phyloP scores from a whole-genome alignment of 2,329 filamentous ascomycete genomes.

The Fusarium armeniacum region DNA sequence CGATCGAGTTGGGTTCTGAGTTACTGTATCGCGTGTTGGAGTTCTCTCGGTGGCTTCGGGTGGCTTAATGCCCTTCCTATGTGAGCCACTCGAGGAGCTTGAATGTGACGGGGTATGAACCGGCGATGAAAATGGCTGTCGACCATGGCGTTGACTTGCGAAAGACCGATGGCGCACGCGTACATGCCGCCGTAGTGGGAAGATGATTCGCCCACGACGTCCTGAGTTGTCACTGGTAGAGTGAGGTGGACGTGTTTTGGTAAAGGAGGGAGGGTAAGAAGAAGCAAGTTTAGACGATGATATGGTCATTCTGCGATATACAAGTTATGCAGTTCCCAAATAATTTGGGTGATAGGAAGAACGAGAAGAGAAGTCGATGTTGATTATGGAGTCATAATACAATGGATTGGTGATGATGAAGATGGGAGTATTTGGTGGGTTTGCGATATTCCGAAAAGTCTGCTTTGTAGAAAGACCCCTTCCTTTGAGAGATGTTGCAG shows the following conservation, averaged over 20 bases:
- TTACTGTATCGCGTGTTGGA: neutral
- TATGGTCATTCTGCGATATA: slow-evolving; percentile 48
- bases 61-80: neutral
- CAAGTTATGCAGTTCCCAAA: slow-evolving; percentile 34
- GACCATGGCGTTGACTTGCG: slow-evolving; percentile 7
- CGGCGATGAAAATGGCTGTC: slow-evolving; percentile 22
- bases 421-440: neutral
- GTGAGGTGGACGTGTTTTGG: slow-evolving; percentile 25
- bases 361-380: neutral
- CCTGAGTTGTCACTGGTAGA: slow-evolving; percentile 34
- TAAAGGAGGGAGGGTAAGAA: slow-evolving; percentile 38
- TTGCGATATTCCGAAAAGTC: slow-evolving; percentile 1
- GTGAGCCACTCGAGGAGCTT: neutral
- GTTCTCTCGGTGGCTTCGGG: neutral
- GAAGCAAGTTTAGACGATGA: slow-evolving; percentile 50
- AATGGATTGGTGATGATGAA: slow-evolving; percentile 30
- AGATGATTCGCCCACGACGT: slow-evolving; percentile 49
- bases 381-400: slow-evolving; percentile 28
- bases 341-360: slow-evolving; percentile 42
- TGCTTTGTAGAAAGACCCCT: neutral
- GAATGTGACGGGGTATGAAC: neutral
- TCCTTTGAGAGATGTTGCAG: slow-evolving; percentile 11
- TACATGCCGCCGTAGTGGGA: slow-evolving; percentile 47
- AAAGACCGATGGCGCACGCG: slow-evolving; percentile 41
- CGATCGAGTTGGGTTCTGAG: neutral